phyloP scores from a whole-genome alignment of 768 basidiomycete genomes.

The Mycena belliarum region DNA sequence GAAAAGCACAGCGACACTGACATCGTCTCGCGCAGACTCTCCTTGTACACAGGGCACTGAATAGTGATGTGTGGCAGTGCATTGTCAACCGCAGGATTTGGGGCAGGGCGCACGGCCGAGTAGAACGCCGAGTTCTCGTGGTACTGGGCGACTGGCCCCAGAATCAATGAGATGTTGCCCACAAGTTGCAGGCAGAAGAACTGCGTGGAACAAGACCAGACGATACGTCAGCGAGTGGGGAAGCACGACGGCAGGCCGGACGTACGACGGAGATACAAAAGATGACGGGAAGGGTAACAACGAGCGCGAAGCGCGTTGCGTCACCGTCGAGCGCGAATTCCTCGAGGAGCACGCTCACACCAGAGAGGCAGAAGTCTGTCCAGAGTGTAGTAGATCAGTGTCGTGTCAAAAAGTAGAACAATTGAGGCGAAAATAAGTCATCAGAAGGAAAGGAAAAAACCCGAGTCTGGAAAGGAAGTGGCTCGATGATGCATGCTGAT shows the following conservation, averaged over 20 bases:
- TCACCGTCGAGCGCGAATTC: constrained; percentile 70
- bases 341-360: constrained; percentile 57
- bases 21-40: constrained; percentile 74
- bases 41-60: constrained; percentile 88
- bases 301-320: constrained; percentile 62
- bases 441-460: no score
- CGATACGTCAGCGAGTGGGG: background rate
- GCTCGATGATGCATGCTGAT: no score
- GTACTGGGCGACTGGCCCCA: constrained; percentile 85
- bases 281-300: constrained; percentile 67
- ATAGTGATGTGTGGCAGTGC: constrained; percentile 79
- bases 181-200: constrained; percentile 79
- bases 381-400: background rate
- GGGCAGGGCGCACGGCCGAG: constrained; percentile 66
- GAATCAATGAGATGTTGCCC: constrained; percentile 60
- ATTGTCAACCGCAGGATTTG: constrained; percentile 67
- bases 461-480: no score
- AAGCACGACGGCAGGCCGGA: no score
- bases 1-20: constrained; percentile 36
- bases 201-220: constrained; percentile 44
- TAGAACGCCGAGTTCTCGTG: constrained; percentile 85
- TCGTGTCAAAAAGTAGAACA: no score
- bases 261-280: constrained; percentile 77
- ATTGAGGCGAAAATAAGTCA: no score
- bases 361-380: constrained; percentile 62